These are phyloP conservation scores for Enteropsectra breve DNA, from an alignment of 371 early-diverging fungal species.

Conservation along the genomic window DNA sequence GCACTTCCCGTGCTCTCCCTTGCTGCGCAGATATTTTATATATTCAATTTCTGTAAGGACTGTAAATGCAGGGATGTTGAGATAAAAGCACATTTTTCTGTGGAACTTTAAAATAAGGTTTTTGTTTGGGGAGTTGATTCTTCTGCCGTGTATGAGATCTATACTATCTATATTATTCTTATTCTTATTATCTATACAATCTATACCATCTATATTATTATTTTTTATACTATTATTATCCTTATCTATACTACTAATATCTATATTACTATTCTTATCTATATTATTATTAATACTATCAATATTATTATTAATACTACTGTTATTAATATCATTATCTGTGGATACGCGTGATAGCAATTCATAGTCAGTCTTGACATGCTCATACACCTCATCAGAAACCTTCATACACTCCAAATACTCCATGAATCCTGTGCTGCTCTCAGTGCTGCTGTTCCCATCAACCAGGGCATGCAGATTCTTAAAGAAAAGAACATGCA, in stretches of 20 bases:
- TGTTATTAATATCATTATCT: neutral
- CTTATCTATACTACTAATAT: neutral
- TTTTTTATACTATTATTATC: neutral
- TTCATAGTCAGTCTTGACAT: slow-evolving; percentile 1
- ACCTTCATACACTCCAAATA: too few relatives aligned
- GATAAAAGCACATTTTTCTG: slow-evolving; percentile 3
- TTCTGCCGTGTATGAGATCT: slow-evolving; percentile 3
- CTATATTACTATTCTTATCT: neutral
- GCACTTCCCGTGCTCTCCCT: slow-evolving; percentile 21
- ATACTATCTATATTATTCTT: slow-evolving; percentile 5
- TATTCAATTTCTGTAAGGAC: slow-evolving; percentile 17
- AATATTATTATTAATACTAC: neutral
- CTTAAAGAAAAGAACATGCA: too few relatives aligned
- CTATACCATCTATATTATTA: neutral
- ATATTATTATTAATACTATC: neutral
- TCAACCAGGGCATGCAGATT: too few relatives aligned
- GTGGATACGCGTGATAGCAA: slow-evolving; percentile 11
- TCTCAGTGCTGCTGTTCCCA: neutral
- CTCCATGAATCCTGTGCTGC: neutral
- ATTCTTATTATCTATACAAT: neutral
- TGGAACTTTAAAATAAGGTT: slow-evolving; percentile 19
- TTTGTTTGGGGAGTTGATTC: slow-evolving; percentile 8
- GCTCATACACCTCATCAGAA: neutral
- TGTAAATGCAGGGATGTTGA: slow-evolving; percentile 6
- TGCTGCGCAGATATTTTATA: slow-evolving; percentile 25